Evolutionary conservation across 23 red algal genomes (phyloP).

Genomic region (Rhodosorus marinus): DNA sequence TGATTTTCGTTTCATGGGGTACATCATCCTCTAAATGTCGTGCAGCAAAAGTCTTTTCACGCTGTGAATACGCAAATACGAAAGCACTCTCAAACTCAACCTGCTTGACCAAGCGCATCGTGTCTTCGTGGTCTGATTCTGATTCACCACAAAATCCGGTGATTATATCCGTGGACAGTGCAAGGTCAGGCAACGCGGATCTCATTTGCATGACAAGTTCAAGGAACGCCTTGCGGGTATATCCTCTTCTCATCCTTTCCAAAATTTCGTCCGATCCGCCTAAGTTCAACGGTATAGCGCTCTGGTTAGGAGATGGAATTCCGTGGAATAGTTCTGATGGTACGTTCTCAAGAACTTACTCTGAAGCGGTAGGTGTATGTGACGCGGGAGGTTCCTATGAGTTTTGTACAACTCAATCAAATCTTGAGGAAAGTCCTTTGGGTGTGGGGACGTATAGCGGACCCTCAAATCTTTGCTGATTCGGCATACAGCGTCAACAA

Average conservation of each 20-base stretch:
- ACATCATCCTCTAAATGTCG: slow-evolving; percentile 12
- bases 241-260: slow-evolving; percentile 29
- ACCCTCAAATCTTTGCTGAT: slow-evolving; percentile 18
- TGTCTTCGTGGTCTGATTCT: slow-evolving; percentile 19
- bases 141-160: slow-evolving; percentile 53
- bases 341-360: too few species aligned
- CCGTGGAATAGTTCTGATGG: too few species aligned
- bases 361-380: slow-evolving; percentile 40
- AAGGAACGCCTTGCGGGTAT: slow-evolving; percentile 17
- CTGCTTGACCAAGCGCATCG: slow-evolving; percentile 10
- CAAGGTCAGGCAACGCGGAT: background rate
- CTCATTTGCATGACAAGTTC: slow-evolving; percentile 10
- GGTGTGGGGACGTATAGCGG: slow-evolving; percentile 43
- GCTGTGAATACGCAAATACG: slow-evolving; percentile 33
- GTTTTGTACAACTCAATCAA: slow-evolving; percentile 9
- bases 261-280: slow-evolving; percentile 11
- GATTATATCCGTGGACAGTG: slow-evolving; percentile 33
- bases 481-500: slow-evolving; percentile 16
- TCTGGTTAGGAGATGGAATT: too few species aligned
- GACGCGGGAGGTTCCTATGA: slow-evolving; percentile 10
- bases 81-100: slow-evolving; percentile 26
- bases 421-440: slow-evolving; percentile 33
- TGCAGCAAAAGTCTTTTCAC: slow-evolving; percentile 14
- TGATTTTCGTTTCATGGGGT: slow-evolving; percentile 11
- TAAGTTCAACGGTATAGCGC: too few species aligned